These are phyloP conservation scores for Linnemannia zychae DNA, from an alignment of 192 early-diverging fungal species.

Conservation along the genomic window DNA sequence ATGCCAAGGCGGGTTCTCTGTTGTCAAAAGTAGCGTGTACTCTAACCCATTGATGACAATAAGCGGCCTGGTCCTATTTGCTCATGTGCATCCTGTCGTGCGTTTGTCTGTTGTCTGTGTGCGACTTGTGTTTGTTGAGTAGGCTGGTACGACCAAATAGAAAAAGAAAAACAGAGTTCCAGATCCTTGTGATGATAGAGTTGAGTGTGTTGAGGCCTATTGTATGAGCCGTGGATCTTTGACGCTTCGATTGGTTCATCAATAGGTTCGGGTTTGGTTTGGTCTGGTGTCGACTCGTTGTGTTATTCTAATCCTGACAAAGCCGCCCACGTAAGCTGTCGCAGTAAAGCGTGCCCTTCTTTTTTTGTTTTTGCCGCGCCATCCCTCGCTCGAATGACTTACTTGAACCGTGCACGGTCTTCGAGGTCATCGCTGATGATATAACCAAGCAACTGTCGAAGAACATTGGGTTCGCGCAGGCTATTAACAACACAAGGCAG, in stretches of 20 bases:
- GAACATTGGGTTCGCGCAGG: conserved; percentile 78
- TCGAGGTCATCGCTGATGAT: conserved; percentile 87
- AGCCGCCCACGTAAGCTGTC: neutral
- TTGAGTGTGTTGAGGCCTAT: neutral
- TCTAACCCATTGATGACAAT: no score
- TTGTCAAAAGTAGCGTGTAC: no score
- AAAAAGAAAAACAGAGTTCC: neutral
- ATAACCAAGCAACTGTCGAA: conserved; percentile 82
- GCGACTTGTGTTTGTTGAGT: neutral
- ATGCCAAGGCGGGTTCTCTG: no score
- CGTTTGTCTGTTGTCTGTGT: neutral
- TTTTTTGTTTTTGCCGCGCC: neutral
- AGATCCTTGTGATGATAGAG: neutral
- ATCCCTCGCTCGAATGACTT: conserved; percentile 29
- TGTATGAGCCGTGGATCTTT: neutral
- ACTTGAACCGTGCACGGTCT: conserved; percentile 82
- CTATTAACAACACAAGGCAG: conserved; percentile 52
- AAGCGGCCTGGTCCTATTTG: neutral
- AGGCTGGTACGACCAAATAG: neutral
- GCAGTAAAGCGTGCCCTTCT: neutral
- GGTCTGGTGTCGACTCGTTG: neutral
- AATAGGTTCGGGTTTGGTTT: neutral
- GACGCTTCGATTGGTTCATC: neutral
- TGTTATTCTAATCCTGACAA: neutral
- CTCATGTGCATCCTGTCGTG: neutral